These are phyloP conservation scores for Lasiosphaeria ovina DNA, from an alignment of 495 filamentous ascomycete species.

Conservation along the genomic window DNA sequence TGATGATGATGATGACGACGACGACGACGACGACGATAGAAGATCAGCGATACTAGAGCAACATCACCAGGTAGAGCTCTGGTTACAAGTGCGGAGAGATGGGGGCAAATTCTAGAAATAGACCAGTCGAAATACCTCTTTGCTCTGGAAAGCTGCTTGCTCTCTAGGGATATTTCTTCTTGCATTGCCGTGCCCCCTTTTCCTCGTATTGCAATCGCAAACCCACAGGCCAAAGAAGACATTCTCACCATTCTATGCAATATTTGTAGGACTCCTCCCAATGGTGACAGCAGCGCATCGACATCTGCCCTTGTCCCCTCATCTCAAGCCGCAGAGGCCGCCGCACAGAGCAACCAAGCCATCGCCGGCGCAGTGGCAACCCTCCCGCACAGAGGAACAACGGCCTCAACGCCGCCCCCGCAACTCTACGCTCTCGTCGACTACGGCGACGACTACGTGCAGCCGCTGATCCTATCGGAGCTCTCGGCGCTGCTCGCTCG, in stretches of 20 bases:
- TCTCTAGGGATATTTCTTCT: background rate
- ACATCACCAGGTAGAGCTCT: background rate
- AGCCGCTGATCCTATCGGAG: conserved; percentile 73
- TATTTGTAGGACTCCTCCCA: background rate
- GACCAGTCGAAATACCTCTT: background rate
- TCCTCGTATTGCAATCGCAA: background rate
- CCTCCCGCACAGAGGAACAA: background rate
- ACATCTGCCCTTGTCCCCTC: too few species aligned
- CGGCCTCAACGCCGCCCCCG: background rate
- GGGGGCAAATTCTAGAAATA: conserved; percentile 7
- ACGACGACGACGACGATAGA: background rate
- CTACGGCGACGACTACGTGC: conserved; percentile 83
- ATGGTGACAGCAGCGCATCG: background rate
- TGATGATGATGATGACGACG: too few species aligned
- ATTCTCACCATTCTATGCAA: background rate
- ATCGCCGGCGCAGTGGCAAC: background rate
- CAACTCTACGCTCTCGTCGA: conserved; percentile 73
- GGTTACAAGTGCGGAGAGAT: background rate
- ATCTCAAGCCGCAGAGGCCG: too few species aligned
- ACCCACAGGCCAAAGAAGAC: background rate
- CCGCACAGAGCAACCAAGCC: too few species aligned
- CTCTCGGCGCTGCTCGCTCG: conserved; percentile 59
- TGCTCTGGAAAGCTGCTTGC: background rate
- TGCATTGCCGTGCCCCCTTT: too few species aligned
- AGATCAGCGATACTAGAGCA: background rate